These are phyloP conservation scores for Tricholoma hemisulphureum DNA, from an alignment of 768 basidiomycete species.

Conservation along the genomic window DNA sequence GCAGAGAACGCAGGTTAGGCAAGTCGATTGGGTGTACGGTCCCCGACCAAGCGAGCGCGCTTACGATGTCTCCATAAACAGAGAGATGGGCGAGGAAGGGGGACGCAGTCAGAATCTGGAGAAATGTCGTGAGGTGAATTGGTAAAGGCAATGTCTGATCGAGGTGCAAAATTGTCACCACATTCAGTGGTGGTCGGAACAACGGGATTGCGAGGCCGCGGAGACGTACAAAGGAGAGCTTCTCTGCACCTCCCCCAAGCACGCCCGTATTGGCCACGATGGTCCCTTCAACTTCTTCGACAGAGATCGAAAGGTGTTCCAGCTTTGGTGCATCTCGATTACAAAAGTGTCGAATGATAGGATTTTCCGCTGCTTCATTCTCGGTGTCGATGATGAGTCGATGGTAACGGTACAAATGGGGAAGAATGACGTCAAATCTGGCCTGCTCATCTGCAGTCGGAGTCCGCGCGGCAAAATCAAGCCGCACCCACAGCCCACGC, in stretches of 20 bases:
- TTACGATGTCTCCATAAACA: conserved; percentile 43
- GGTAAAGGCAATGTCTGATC: conserved; percentile 40
- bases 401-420: conserved; percentile 36
- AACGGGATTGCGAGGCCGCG: conserved; percentile 43
- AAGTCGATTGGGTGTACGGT: conserved; percentile 25
- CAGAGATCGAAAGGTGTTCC: conserved; percentile 37
- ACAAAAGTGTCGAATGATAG: conserved; percentile 31
- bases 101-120: conserved; percentile 33
- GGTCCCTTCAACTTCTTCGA: conserved; percentile 29
- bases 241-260: conserved; percentile 28
- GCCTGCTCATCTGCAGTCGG: conserved; percentile 14
- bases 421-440: conserved; percentile 31
- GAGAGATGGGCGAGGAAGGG: conserved; percentile 40
- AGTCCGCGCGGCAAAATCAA: conserved; percentile 20
- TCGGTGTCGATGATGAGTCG: conserved; percentile 31
- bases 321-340: conserved; percentile 31
- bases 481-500: conserved; percentile 31
- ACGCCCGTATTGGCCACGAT: conserved; percentile 21
- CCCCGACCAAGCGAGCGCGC: conserved; percentile 24
- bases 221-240: conserved; percentile 40
- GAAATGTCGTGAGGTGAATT: conserved; percentile 35
- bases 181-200: conserved; percentile 35
- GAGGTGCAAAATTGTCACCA: conserved; percentile 42
- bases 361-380: conserved; percentile 23
- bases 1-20: conserved; percentile 38